Conservation (phyloP, 2,329 filamentous ascomycete species). For the Cladosporium cucumerinum region DNA sequence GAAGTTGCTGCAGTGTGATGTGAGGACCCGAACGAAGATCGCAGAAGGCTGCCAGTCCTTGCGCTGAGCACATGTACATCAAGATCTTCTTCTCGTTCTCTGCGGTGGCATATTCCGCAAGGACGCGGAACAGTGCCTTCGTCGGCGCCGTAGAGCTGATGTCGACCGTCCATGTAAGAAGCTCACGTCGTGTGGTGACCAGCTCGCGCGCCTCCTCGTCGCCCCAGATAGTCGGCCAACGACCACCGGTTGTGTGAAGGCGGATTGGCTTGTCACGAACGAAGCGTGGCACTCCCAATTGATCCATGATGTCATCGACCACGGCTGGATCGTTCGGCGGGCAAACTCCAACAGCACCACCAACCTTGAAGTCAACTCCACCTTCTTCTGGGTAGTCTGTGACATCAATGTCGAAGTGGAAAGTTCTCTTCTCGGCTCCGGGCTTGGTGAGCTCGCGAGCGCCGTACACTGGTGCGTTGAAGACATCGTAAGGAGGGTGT, state of each 20-base stretch:
- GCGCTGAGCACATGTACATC: constrained; percentile 77
- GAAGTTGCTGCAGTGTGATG: constrained; percentile 78
- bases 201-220: constrained; percentile 81
- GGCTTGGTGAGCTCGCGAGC: constrained; percentile 81
- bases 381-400: constrained; percentile 86
- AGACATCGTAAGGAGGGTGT: constrained; percentile 89
- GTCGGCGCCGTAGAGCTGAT: constrained; percentile 89
- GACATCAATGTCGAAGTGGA: constrained; percentile 95
- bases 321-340: constrained; percentile 75
- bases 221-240: constrained; percentile 98
- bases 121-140: constrained; percentile 77
- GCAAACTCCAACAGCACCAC: constrained; percentile 89
- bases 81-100: constrained; percentile 86
- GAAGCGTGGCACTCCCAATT: constrained; percentile 75
- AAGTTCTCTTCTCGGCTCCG: constrained; percentile 93
- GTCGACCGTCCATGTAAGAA: constrained; percentile 95
- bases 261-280: constrained; percentile 79
- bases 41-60: constrained; percentile 90
- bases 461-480: constrained; percentile 80
- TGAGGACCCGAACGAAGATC: constrained; percentile 84
- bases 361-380: constrained; percentile 90
- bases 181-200: constrained; percentile 82
- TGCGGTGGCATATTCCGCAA: constrained; percentile 80
- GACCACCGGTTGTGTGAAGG: constrained; percentile 72
- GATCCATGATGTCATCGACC: constrained; percentile 81